Base-by-base conservation (phyloP, 129 eudicot species). In the Saussurea involucrata region DNA sequence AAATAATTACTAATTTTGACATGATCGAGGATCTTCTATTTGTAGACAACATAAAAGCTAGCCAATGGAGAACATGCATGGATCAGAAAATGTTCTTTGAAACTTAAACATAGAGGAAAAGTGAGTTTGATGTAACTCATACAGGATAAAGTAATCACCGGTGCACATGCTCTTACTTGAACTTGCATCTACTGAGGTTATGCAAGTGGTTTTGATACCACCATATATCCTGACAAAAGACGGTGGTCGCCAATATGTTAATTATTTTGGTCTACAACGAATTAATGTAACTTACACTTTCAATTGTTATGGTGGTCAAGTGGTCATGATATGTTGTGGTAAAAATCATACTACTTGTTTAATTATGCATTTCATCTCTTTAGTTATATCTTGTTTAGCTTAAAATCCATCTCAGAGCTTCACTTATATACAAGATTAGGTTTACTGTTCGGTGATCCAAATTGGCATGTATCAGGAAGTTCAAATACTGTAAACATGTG, bases 151-250 rank as follows among this genome's bases (percentile, higher is more conserved):
- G 68, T 53, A 15, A n/a, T 34, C 12, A 66, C 21, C 15, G 13
- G 40, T 76, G 73, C 66, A 65, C 80, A 66, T 66, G 80, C 46
- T 66, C 72, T 66, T 65, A 24, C 46, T 63, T 37, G 71, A 66
- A 55, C 22, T 70, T 42, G 63, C 25, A 71, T 49, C 42, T n/a
- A 27, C 46, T 34, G 17, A 17, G 64, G 22, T 37, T 28, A 12
- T 21, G 63, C 37, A 44, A 24, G 32, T 65, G 79, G 11, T 15
- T 75, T 57, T 63, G 61, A 63, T 18, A 31, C 49, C 18, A 28
- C 65, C 11, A 20, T n/a, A n/a, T n/a, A n/a, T 9, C 34, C 25
- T 15, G 42, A 71, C 24, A 46, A 71, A 71, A 36, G 12, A 70
- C n/a, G 42, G 13, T 9, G 8, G 31, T 66, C 36, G n/a, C 20